Evolutionary conservation across 768 basidiomycete genomes (phyloP).

Genomic region (Trametes maxima): DNA sequence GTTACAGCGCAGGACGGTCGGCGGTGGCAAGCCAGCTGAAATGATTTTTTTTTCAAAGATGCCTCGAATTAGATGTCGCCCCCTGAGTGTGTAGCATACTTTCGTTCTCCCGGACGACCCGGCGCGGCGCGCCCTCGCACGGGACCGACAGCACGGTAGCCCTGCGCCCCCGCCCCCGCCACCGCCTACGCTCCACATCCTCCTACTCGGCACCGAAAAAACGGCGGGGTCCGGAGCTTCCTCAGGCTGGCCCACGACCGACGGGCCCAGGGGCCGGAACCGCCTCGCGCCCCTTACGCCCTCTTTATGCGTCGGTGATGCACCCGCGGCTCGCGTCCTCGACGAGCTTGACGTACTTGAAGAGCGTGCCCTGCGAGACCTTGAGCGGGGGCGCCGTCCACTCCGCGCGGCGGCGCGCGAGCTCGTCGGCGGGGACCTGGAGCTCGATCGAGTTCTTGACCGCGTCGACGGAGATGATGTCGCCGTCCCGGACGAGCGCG

Average conservation of each 20-base stretch:
- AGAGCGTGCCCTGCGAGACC: conserved; percentile 77
- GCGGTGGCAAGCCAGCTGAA: too few relatives aligned
- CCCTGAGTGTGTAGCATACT: conserved; percentile 17
- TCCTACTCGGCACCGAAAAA: conserved; percentile 6
- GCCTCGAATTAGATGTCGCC: conserved; percentile 15
- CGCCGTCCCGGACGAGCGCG: conserved; percentile 86
- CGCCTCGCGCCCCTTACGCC: conserved; percentile 37
- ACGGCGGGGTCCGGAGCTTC: not conserved
- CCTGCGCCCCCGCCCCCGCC: conserved; percentile 12
- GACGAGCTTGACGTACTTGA: conserved; percentile 88
- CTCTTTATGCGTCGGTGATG: conserved; percentile 75
- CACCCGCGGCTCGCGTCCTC: conserved; percentile 92
- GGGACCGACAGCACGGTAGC: conserved; percentile 6
- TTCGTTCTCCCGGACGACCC: conserved; percentile 5
- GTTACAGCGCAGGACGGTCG: too few relatives aligned
- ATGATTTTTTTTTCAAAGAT: conserved; percentile 2
- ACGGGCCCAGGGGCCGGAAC: not conserved
- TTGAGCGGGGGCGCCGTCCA: conserved; percentile 91
- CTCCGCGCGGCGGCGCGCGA: conserved; percentile 64
- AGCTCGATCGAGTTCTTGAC: conserved; percentile 82
- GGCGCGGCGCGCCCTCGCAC: not conserved
- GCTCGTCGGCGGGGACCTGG: conserved; percentile 75
- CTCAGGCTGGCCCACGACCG: not conserved
- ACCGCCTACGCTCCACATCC: conserved; percentile 5
- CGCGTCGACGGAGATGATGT: conserved; percentile 86